These are phyloP conservation scores for Kwoniella mangroviensis DNA, from an alignment of 768 basidiomycete genomes.

Conservation along the genomic window DNA sequence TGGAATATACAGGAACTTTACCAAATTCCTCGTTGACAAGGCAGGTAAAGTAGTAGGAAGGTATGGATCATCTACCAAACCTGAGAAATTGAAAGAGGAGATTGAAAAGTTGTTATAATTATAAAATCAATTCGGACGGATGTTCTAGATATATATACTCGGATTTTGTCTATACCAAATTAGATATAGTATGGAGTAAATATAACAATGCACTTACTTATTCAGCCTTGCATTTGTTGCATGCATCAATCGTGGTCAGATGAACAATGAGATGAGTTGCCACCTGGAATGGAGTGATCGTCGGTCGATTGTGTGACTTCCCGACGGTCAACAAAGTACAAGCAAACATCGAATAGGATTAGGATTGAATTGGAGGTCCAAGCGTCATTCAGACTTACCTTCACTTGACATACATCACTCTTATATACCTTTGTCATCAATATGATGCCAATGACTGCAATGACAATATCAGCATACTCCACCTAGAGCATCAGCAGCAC, in stretches of 20 bases:
- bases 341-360: too few species aligned
- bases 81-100: conserved; percentile 41
- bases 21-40: conserved; percentile 73
- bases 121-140: not conserved
- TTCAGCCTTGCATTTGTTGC: too few species aligned
- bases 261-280: too few species aligned
- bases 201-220: too few species aligned
- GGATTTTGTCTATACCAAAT: not conserved
- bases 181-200: too few species aligned
- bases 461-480: not conserved
- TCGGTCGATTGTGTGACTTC: too few species aligned
- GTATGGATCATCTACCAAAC: conserved; percentile 41
- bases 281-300: too few species aligned
- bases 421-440: not conserved
- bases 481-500: not conserved
- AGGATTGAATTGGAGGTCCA: not conserved
- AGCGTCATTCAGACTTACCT: not conserved
- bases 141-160: not conserved
- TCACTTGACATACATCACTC: not conserved
- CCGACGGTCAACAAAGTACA: too few species aligned
- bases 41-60: conserved; percentile 62
- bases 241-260: too few species aligned
- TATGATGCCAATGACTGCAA: not conserved
- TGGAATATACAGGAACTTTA: conserved; percentile 47
- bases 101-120: conserved; percentile 46